A percentile compares a stretch with the other conserved stretches of the same genome.
Conservation (phyloP, 2,329 filamentous ascomycete species). For the Colletotrichum sidae region DNA sequence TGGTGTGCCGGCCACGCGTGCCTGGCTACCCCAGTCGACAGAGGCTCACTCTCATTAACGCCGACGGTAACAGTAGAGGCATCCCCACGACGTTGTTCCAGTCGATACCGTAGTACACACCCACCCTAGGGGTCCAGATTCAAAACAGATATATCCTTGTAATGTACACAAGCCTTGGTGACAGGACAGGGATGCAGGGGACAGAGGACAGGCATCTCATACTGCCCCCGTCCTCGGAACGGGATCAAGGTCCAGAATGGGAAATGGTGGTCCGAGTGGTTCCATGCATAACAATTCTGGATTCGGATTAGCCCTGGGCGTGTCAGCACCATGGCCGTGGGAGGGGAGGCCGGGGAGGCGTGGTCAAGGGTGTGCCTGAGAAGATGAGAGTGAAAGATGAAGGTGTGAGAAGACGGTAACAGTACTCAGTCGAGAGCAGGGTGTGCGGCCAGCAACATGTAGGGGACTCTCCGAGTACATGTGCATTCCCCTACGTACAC, state of each 20-base stretch:
- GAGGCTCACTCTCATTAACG: conserved; percentile 37
- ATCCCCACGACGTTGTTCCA: conserved; percentile 3
- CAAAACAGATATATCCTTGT: conserved; percentile 27
- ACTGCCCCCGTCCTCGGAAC: conserved; percentile 40
- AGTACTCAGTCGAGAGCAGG: conserved; percentile 18
- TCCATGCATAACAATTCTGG: conserved; percentile 38
- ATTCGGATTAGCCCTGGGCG: conserved; percentile 33
- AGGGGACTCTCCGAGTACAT: conserved; percentile 34
- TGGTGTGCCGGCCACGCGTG: conserved; percentile 40
- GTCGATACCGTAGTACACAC: neutral
- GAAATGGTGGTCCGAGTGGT: conserved; percentile 41
- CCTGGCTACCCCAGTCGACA: conserved; percentile 46
- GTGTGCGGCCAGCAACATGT: conserved; percentile 40
- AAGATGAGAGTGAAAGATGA: conserved; percentile 25
- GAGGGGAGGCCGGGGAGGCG: conserved; percentile 22
- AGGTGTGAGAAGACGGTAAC: conserved; percentile 28
- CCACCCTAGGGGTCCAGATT: conserved; percentile 36
- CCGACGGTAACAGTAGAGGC: conserved; percentile 36
- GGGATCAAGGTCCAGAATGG: conserved; percentile 44
- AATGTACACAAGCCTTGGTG: conserved; percentile 45
- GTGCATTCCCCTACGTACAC: conserved; percentile 19
- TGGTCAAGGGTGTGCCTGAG: conserved; percentile 21
- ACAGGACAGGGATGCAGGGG: conserved; percentile 37
- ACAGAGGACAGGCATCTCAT: conserved; percentile 38
- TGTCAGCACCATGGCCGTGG: conserved; percentile 34